phyloP scores from a whole-genome alignment of 495 filamentous ascomycete species.

The Neurospora sp. region DNA sequence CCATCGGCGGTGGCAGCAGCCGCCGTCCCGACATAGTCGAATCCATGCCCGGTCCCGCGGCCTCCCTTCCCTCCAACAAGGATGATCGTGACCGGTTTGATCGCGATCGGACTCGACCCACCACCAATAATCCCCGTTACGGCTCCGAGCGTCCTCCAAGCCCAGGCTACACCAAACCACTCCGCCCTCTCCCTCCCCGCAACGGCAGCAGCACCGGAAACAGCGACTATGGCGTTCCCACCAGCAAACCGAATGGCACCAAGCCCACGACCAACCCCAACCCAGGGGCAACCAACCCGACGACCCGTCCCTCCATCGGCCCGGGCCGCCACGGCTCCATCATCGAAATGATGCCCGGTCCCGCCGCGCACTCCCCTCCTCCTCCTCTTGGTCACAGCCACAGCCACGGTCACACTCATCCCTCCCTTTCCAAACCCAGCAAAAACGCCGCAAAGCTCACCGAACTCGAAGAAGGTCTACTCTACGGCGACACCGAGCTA shows the following conservation, averaged over 20 bases:
- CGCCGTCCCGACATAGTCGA: background rate
- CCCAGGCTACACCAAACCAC: background rate
- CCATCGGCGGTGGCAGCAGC: background rate
- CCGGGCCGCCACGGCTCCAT: slow-evolving; percentile 2
- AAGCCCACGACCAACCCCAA: background rate
- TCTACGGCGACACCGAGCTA: background rate
- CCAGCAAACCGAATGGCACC: no score
- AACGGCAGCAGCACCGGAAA: background rate
- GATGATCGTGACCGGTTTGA: background rate
- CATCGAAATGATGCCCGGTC: slow-evolving; percentile 8
- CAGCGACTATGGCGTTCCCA: background rate
- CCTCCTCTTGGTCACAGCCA: slow-evolving; percentile 3
- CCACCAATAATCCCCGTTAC: background rate
- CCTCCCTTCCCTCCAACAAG: background rate
- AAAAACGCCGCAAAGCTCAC: background rate
- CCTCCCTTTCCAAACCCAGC: slow-evolving; percentile 3
- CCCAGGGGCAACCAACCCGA: slow-evolving; percentile 11
- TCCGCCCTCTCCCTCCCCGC: background rate
- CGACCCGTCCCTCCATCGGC: slow-evolving; percentile 6
- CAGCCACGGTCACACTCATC: background rate
- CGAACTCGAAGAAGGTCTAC: background rate
- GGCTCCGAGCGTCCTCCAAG: background rate
- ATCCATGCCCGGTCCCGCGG: slow-evolving; percentile 1
- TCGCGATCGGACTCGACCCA: background rate
- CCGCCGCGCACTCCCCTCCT: background rate